Evolutionary conservation across 495 filamentous ascomycete species (phyloP).

Genomic region (Halenospora varia): DNA sequence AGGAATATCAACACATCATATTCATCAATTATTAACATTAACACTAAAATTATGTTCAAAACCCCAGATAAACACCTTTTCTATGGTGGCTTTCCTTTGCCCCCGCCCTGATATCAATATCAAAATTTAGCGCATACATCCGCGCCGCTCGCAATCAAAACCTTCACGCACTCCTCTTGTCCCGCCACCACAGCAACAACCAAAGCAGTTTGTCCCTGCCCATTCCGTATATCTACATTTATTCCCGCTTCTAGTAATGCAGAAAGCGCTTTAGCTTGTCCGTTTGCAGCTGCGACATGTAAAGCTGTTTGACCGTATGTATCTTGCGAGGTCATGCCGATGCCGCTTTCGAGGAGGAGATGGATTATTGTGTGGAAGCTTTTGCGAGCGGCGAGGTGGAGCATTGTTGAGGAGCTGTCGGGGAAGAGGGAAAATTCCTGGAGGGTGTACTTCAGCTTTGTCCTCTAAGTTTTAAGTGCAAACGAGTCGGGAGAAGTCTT

Average conservation of each 20-base stretch:
- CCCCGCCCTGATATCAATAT: no score
- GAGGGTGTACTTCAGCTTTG: no score
- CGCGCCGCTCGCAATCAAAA: neutral
- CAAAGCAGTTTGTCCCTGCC: neutral
- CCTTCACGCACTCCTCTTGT: neutral
- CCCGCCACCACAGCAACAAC: neutral
- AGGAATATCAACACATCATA: no score
- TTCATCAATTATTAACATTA: no score
- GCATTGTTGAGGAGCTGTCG: neutral
- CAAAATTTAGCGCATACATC: no score
- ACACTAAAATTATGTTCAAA: no score
- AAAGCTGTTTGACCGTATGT: neutral
- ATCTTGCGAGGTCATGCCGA: neutral
- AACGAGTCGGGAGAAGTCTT: neutral
- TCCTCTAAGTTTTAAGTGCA: neutral
- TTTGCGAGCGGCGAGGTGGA: neutral
- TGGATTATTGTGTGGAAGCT: neutral
- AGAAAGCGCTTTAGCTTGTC: neutral
- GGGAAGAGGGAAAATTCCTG: neutral
- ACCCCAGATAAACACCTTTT: no score
- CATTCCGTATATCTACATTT: neutral
- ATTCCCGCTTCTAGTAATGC: neutral
- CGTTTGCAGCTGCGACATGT: neutral
- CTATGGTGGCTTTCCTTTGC: no score
- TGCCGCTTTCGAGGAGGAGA: neutral